These are phyloP conservation scores for Rhizopus arrhizus DNA, from an alignment of 371 early-diverging fungal species.

Conservation along the genomic window DNA sequence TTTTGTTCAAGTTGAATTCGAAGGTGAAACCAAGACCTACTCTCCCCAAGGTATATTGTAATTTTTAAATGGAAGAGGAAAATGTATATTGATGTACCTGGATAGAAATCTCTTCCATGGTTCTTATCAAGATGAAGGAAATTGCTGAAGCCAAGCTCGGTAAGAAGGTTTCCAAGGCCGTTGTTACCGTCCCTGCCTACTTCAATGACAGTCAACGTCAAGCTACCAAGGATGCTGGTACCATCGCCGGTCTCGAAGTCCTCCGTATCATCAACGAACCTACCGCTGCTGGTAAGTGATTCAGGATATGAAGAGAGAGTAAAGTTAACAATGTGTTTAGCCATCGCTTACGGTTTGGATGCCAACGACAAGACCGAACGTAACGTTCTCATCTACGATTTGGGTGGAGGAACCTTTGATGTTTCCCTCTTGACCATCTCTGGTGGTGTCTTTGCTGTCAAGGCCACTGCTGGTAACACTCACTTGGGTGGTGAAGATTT, in stretches of 20 bases:
- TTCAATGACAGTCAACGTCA: conserved; percentile 80
- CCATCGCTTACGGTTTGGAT: conserved; percentile 91
- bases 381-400: conserved; percentile 86
- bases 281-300: conserved; percentile 69
- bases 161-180: conserved; percentile 82
- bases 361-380: conserved; percentile 69
- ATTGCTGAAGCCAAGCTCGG: conserved; percentile 86
- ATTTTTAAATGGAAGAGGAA: no score
- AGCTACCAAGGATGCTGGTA: conserved; percentile 80
- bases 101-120: conserved; percentile 84
- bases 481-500: conserved; percentile 98
- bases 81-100: neutral
- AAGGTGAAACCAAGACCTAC: conserved; percentile 73
- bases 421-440: conserved; percentile 87
- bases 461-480: conserved; percentile 92
- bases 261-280: conserved; percentile 92
- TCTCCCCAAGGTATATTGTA: conserved; percentile 64
- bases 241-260: conserved; percentile 77
- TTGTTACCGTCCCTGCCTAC: conserved; percentile 75
- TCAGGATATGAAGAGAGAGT: neutral
- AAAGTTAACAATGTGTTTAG: conserved; percentile 2
- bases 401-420: conserved; percentile 96
- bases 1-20: conserved; percentile 76
- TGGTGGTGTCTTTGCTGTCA: conserved; percentile 88
- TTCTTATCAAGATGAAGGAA: conserved; percentile 91